Evolutionary conservation across 306 rosid genomes (phyloP), one percentile per base, ranked within the genome.

Genomic region (Fagus crenata): DNA sequence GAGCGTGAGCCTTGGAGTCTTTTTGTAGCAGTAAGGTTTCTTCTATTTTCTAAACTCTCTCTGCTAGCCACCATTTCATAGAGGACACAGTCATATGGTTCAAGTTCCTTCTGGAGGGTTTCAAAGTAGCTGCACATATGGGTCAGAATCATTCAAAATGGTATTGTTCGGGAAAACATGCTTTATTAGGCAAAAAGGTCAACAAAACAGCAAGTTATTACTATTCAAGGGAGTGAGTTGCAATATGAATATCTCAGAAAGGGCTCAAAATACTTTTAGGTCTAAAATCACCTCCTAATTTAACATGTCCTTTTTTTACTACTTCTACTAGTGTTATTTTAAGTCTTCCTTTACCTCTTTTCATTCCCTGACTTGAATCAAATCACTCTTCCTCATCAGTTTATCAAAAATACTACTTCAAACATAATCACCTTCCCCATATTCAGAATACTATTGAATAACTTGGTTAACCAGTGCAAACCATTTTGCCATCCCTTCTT

Each of bases 31-130:
- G 68, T 72, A 68, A 83, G 65, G 41, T 76, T 87, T 74, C 89
- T 88, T 85, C 92, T 89, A 74, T 84, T 85, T 79, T 87, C 91
- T 75, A 95, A 85, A 82, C 85, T 87, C 83, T 92, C 97, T 90
- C 86, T 88, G 85, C 98, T 95, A 6, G 98, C 85, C 35, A 95
- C 97, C 98, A 95, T 95, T 86, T 95, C 98, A 81, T 89, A 95
- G 60, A 95, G 97, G 78, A 92, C 91, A 77, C 92, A 90, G 74
- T 95, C 97, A 77, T 92, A 95, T 49, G 92, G 53, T 77, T 92
- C 96, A 31, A 95, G 97, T 84, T 92, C 91, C 79, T 89, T 89
- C 71, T 95, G 97, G 59, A 95, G 95, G 78, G 91, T 86, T 64
- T 53, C 75, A 82, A 95, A 95, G 89, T 95, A 95, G 87, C 98